Evolutionary conservation across 140 eudicot species (phyloP).

Genomic region (Oenanthe javanica): DNA sequence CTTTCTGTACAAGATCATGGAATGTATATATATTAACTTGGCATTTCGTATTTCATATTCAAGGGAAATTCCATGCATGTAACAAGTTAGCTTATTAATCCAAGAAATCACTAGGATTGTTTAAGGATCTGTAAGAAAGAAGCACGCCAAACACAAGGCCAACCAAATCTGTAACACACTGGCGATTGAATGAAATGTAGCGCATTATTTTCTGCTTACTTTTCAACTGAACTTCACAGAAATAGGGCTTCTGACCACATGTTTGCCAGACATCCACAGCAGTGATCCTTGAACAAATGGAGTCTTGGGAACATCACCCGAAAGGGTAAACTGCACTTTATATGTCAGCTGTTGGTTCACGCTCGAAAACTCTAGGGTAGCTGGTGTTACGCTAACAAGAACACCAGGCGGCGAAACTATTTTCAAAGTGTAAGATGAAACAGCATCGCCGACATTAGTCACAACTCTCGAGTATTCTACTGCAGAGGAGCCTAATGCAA

Average conservation of each 20-base stretch:
- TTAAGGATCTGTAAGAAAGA: not conserved
- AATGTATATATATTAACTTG: not conserved
- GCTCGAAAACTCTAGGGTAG: constrained; percentile 18
- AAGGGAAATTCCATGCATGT: not conserved
- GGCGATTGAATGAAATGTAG: not conserved
- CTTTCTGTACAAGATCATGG: not conserved
- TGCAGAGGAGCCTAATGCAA: constrained; percentile 13
- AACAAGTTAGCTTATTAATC: not conserved
- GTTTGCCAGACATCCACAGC: constrained; percentile 17
- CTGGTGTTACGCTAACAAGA: constrained; percentile 13
- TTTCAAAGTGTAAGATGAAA: constrained; percentile 19
- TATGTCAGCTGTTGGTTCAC: constrained; percentile 22
- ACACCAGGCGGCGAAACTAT: constrained; percentile 20
- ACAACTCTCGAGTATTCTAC: constrained; percentile 18
- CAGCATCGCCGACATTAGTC: constrained; percentile 39
- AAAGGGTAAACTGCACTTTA: constrained; percentile 9
- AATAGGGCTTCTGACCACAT: constrained; percentile 24
- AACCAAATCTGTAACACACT: not conserved
- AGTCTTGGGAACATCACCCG: not conserved
- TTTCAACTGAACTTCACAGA: constrained; percentile 10
- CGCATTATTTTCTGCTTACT: not conserved
- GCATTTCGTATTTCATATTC: not conserved
- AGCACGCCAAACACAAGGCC: not conserved
- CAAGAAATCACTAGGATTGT: not conserved
- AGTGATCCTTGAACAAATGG: constrained; percentile 20